A percentile compares a stretch with the other conserved stretches of the same genome.
Conservation (phyloP, 768 basidiomycete genomes). For the Amanita pseudoporphyria region DNA sequence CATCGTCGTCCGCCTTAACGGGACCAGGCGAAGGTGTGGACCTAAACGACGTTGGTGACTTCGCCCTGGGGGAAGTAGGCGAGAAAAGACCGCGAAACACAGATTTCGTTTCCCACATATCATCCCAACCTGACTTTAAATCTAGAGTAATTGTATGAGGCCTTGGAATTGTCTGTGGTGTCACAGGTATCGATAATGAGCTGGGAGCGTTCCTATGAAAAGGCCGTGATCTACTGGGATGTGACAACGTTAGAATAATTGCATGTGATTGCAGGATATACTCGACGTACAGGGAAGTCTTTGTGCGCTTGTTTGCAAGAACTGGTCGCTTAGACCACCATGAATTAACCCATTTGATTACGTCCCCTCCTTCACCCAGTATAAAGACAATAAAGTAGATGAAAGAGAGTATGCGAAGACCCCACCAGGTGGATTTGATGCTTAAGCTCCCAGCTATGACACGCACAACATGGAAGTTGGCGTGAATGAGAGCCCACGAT, state of each 20-base stretch:
- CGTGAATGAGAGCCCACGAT: constrained; percentile 40
- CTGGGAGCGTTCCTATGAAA: neutral
- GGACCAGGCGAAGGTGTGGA: neutral
- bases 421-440: constrained; percentile 30
- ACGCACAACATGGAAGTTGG: constrained; percentile 26
- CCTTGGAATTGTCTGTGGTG: neutral
- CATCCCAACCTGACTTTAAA: constrained; percentile 43
- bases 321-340: neutral
- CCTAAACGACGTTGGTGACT: constrained; percentile 1
- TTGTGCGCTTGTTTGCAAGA: neutral
- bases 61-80: neutral
- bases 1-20: constrained; percentile 21
- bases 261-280: neutral
- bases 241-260: neutral
- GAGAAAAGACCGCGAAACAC: neutral
- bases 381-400: constrained; percentile 25
- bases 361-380: constrained; percentile 28
- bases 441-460: constrained; percentile 21
- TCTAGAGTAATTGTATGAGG: constrained; percentile 14
- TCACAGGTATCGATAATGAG: neutral
- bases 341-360: constrained; percentile 22
- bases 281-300: neutral
- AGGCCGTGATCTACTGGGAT: neutral
- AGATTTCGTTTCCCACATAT: constrained; percentile 24
- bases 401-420: constrained; percentile 27